phyloP scores from a whole-genome alignment of 306 rosid genomes.

The Oemleria cerasiformis region DNA sequence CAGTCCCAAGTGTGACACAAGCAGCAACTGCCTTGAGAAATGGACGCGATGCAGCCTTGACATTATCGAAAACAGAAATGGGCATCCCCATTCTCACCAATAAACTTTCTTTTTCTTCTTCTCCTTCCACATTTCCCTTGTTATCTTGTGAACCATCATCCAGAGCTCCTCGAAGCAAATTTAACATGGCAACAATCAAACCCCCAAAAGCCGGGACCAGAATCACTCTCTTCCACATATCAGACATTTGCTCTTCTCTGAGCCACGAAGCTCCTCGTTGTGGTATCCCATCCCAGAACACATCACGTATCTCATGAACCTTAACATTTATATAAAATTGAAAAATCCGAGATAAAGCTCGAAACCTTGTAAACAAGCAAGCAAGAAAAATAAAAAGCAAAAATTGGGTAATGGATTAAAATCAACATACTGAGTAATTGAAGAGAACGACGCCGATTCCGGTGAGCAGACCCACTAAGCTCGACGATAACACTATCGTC shows the following conservation, averaged over 20 bases:
- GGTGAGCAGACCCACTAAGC: conserved; percentile 87
- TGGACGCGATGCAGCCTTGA: conserved; percentile 54
- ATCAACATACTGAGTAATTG: conserved; percentile 47
- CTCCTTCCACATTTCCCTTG: conserved; percentile 22
- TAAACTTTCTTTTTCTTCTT: conserved; percentile 1
- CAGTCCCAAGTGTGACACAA: conserved; percentile 81
- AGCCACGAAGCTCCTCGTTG: conserved; percentile 79
- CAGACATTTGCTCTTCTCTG: conserved; percentile 57
- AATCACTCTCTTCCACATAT: conserved; percentile 63
- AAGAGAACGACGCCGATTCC: conserved; percentile 77
- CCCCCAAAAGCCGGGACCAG: conserved; percentile 83
- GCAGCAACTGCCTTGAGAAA: conserved; percentile 72
- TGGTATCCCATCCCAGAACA: conserved; percentile 82
- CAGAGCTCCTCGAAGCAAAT: conserved; percentile 44
- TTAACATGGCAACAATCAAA: conserved; percentile 47
- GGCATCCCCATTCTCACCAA: conserved; percentile 24
- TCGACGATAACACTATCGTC: conserved; percentile 58
- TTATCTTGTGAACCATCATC: conserved; percentile 1
- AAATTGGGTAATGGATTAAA: not conserved
- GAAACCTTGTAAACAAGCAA: not conserved
- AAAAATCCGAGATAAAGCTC: not conserved
- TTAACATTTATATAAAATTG: conserved; percentile 12
- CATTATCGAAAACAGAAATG: conserved; percentile 25
- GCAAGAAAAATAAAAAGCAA: not conserved
- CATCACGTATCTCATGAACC: conserved; percentile 81